These are phyloP conservation scores for Metarhizium sp. DNA, from an alignment of 2,329 filamentous ascomycete genomes.

Conservation along the genomic window DNA sequence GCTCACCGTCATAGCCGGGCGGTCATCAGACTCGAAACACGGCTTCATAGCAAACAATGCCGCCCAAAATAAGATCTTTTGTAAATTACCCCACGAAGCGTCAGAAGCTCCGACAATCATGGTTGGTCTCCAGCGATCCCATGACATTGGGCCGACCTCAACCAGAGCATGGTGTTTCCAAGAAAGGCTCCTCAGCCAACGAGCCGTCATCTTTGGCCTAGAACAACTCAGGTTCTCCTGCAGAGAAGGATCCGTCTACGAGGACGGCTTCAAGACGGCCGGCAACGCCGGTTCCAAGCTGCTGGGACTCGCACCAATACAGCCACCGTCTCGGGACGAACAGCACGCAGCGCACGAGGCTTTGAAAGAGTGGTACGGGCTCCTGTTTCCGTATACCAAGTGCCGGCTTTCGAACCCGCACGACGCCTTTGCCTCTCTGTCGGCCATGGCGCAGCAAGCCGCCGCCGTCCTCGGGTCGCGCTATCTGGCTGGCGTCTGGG, in stretches of 20 bases:
- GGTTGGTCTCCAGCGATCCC: neutral
- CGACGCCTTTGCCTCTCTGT: neutral
- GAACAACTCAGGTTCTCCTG: neutral
- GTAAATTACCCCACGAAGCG: neutral
- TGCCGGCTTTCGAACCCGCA: neutral
- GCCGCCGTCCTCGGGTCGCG: neutral
- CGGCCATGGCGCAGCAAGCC: neutral
- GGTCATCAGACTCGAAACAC: neutral
- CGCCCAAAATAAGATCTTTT: neutral
- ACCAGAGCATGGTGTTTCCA: neutral
- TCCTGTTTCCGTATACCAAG: neutral
- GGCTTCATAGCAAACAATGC: neutral
- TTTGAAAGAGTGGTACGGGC: neutral
- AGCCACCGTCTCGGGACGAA: neutral
- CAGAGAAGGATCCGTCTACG: neutral
- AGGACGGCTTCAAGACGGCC: neutral
- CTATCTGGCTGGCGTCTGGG: neutral
- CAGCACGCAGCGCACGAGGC: neutral
- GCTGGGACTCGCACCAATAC: neutral
- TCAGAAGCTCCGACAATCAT: neutral
- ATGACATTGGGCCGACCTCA: neutral
- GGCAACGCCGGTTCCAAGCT: neutral
- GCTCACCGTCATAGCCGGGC: neutral
- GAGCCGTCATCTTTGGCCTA: neutral
- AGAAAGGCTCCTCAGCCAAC: neutral